Base-by-base conservation (phyloP, 371 early-diverging fungal genomes). In the Mucor lusitanicus region DNA sequence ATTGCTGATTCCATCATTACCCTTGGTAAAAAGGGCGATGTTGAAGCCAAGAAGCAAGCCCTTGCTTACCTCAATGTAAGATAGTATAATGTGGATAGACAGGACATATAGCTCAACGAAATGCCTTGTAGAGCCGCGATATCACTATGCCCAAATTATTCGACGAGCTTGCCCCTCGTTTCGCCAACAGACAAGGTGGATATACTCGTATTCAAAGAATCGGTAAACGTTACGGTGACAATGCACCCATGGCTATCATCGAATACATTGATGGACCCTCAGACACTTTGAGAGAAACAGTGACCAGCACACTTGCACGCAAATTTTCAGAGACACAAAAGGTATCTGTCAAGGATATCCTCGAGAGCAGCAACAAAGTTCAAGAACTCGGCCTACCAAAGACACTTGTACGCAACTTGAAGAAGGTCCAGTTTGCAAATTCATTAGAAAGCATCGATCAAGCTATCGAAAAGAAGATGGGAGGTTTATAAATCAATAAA, bases 191-290 rank as follows among this genome's bases (percentile, higher is more conserved):
- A 33, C 75, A 82, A 30, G 97, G 97, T 61, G 98, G 97, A 25
- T 98, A 95, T 81, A 95, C 95, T 15, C 93, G 99, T 25, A 84
- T 98, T 55, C 86, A 91, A 68, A 86, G 89, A 62, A 84, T 91
- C 65, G 97, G 96, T 39, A 88, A 80, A 77, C 88, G 94, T 55
- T 88, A 88, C 44, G 90, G 91, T 40, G 98, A 97, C 79, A 87
- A 92, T 64, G 96, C 97, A 4, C 95, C 95, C 4, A 89, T 93
- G 84, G 96, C 97, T 7, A 88, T 97, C 64, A 90, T 98, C 55
- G 97, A 97, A 79, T 91, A 86, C 65, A 84, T 90, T 65, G 91
- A 87, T 63, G 87, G 85, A 44, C 85, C 87, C 8, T 78, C 76
- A 30, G 91, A 90, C 64, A 59, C 87, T 46, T 85, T 85, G 76